Evolutionary conservation across 371 early-diverging fungal species (phyloP).

Genomic region (Rhizomucor miehei): DNA sequence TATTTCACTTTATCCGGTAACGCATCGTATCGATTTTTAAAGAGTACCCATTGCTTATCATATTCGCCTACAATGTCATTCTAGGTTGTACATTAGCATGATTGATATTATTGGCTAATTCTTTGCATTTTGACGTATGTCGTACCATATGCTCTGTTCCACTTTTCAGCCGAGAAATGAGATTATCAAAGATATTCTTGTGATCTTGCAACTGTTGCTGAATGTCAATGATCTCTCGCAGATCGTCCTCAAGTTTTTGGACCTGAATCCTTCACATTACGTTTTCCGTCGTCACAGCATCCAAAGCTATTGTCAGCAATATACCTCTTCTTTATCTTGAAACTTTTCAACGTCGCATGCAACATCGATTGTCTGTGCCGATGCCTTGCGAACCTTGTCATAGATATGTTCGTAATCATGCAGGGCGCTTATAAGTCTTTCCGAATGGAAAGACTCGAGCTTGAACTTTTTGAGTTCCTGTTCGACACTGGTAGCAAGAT

Average conservation of each 20-base stretch:
- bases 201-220: conserved; percentile 7
- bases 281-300: not conserved
- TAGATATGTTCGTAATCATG: conserved; percentile 6
- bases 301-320: not conserved
- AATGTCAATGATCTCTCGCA: conserved; percentile 11
- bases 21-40: not conserved
- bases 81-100: conserved; percentile 5
- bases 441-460: not conserved
- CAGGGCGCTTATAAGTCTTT: conserved; percentile 3
- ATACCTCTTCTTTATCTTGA: conserved; percentile 3
- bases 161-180: not conserved
- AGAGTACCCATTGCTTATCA: not conserved
- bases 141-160: not conserved
- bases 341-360: conserved; percentile 18
- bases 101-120: not conserved
- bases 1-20: conserved; percentile 6
- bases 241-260: conserved; percentile 5
- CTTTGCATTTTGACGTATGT: not conserved
- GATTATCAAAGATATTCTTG: conserved; percentile 9
- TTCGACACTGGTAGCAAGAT: not conserved
- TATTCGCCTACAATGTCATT: conserved; percentile 1
- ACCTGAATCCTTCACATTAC: not conserved
- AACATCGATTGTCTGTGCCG: conserved; percentile 6
- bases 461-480: conserved; percentile 1
- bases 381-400: conserved; percentile 8